Conservation (phyloP, 2,329 filamentous ascomycete genomes). For the Bipolaris oryzae region DNA sequence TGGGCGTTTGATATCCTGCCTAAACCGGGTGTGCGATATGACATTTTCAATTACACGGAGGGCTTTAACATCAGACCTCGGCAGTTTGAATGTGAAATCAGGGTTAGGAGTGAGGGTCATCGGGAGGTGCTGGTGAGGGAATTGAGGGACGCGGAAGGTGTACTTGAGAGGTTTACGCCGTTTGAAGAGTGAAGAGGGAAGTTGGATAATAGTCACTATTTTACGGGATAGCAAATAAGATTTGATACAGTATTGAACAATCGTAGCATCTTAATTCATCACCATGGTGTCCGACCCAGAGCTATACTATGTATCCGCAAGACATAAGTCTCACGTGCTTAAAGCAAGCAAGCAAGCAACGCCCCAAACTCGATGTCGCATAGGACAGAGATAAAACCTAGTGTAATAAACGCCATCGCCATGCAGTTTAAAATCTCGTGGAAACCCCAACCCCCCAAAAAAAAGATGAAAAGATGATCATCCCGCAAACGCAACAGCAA, state of each 20-base stretch:
- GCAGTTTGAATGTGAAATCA: constrained; percentile 45
- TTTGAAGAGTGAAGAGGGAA: constrained; percentile 23
- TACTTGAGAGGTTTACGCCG: constrained; percentile 45
- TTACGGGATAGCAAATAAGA: no score
- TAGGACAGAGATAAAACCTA: not conserved
- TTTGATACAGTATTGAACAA: no score
- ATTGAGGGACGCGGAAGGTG: constrained; percentile 34
- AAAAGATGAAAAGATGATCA: constrained; percentile 11
- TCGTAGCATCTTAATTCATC: no score
- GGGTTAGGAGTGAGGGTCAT: constrained; percentile 40
- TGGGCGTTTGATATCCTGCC: constrained; percentile 47
- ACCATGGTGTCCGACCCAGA: no score
- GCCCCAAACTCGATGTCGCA: not conserved
- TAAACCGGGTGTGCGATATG: constrained; percentile 41
- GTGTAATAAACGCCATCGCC: constrained; percentile 9
- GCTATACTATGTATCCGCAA: no score
- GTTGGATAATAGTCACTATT: not conserved
- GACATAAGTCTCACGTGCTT: not conserved
- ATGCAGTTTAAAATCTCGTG: constrained; percentile 1
- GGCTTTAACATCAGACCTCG: constrained; percentile 50
- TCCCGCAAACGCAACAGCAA: constrained; percentile 36
- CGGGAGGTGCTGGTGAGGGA: constrained; percentile 40
- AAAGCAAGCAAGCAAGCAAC: not conserved
- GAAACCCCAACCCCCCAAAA: no score
- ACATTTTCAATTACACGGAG: constrained; percentile 50